These are phyloP conservation scores for Boletus subluridellus DNA, from an alignment of 1,284 basidiomycete species.

Conservation along the genomic window DNA sequence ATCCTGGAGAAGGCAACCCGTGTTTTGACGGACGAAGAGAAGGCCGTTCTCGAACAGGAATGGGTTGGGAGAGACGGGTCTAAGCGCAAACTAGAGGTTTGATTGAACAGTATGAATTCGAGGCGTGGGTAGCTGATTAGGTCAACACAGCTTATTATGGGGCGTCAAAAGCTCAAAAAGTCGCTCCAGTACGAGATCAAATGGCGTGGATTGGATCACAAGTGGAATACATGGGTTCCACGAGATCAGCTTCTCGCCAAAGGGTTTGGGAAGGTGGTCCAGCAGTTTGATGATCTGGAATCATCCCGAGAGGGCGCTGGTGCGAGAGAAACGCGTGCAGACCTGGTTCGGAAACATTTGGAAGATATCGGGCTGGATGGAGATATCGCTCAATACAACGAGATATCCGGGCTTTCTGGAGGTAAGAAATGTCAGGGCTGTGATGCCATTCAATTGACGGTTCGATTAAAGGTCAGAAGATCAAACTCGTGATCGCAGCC, in stretches of 20 bases:
- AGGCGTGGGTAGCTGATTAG: constrained; percentile 6
- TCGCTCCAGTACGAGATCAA: constrained; percentile 95
- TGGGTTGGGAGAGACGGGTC: constrained; percentile 93
- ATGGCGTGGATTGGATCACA: constrained; percentile 93
- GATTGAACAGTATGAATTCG: constrained; percentile 23
- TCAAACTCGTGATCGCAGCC: constrained; percentile 94
- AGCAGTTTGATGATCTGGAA: constrained; percentile 97
- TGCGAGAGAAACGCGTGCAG: constrained; percentile 75
- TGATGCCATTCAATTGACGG: constrained; percentile 20
- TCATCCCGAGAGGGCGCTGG: constrained; percentile 92
- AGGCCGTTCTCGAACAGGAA: constrained; percentile 76
- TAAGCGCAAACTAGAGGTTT: constrained; percentile 84
- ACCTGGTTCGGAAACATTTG: constrained; percentile 82
- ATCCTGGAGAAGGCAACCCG: constrained; percentile 91
- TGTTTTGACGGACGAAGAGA: constrained; percentile 86
- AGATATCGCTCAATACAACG: constrained; percentile 96
- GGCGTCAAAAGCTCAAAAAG: constrained; percentile 98
- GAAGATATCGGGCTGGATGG: constrained; percentile 96
- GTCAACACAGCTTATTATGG: constrained; percentile 72
- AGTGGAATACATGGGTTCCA: constrained; percentile 91
- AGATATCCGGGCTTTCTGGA: constrained; percentile 87
- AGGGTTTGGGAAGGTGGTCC: constrained; percentile 86
- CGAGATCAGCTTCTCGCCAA: constrained; percentile 87
- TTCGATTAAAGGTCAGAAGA: constrained; percentile 75
- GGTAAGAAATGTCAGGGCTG: constrained; percentile 42